Conservation (phyloP, 176 grass and related monocot genomes). For the Saccharum officinarum region DNA sequence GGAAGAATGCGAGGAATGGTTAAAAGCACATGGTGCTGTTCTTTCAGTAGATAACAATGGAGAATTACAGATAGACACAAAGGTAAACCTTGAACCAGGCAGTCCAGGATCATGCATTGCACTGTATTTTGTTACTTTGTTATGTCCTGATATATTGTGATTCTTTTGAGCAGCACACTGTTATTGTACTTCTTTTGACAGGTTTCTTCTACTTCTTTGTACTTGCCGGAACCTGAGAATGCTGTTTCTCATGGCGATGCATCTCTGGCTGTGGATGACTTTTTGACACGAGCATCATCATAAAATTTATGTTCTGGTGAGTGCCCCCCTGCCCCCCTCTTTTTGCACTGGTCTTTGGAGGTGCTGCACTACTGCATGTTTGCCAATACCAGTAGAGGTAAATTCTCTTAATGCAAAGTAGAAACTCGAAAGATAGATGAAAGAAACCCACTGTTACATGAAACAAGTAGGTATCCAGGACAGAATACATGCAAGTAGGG, state of each 20-base stretch:
- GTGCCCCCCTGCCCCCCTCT: not conserved
- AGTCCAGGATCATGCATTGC: not conserved
- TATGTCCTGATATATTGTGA: slow-evolving; percentile 2
- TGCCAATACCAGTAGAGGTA: slow-evolving; percentile 13
- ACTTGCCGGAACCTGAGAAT: slow-evolving; percentile 83
- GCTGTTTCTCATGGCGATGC: slow-evolving; percentile 93
- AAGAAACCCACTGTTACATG: not conserved
- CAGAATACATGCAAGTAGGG: slow-evolving; percentile 11
- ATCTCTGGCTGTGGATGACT: slow-evolving; percentile 80
- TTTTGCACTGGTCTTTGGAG: slow-evolving; percentile 16
- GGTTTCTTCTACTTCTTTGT: slow-evolving; percentile 67
- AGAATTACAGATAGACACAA: slow-evolving; percentile 76
- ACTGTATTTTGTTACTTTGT: not conserved
- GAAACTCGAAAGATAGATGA: slow-evolving; percentile 14
- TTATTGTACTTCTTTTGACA: slow-evolving; percentile 20
- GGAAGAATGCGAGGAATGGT: slow-evolving; percentile 92
- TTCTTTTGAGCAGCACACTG: slow-evolving; percentile 23
- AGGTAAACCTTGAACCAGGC: slow-evolving; percentile 49
- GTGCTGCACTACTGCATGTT: not conserved
- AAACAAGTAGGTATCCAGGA: not conserved
- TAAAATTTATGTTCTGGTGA: slow-evolving; percentile 32
- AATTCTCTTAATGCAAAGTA: slow-evolving; percentile 17
- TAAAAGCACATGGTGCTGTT: slow-evolving; percentile 83
- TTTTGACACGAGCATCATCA: slow-evolving; percentile 65
- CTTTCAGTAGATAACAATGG: slow-evolving; percentile 53